These are phyloP conservation scores for Hericium alpestre DNA, from an alignment of 768 basidiomycete genomes.

Conservation along the genomic window DNA sequence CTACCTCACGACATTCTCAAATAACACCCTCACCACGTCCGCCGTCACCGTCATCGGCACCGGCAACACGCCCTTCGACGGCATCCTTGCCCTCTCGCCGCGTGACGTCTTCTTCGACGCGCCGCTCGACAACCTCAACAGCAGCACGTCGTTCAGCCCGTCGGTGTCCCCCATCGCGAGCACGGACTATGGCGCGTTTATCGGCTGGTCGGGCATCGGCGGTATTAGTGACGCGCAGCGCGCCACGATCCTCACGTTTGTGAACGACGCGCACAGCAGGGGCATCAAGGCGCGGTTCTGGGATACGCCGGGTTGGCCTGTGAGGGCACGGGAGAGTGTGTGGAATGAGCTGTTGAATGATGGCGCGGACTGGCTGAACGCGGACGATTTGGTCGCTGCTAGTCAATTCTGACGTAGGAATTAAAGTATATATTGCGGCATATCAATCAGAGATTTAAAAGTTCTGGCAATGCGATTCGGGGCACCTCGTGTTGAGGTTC, in stretches of 20 bases:
- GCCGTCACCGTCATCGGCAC: conserved; percentile 38
- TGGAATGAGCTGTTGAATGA: conserved; percentile 34
- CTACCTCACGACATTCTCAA: conserved; percentile 36
- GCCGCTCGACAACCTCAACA: conserved; percentile 31
- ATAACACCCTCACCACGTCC: conserved; percentile 27
- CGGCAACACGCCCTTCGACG: conserved; percentile 40
- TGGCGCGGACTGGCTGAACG: conserved; percentile 44
- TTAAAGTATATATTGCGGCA: background rate
- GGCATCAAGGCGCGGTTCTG: conserved; percentile 42
- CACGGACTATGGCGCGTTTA: conserved; percentile 31
- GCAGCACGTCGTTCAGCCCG: conserved; percentile 23
- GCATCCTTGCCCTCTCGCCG: conserved; percentile 32
- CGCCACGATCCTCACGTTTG: conserved; percentile 27
- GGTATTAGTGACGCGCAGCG: conserved; percentile 30
- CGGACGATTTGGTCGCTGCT: conserved; percentile 38
- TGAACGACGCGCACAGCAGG: conserved; percentile 32
- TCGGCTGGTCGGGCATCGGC: conserved; percentile 25
- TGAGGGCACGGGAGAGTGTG: conserved; percentile 29
- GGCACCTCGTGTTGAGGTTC: too few relatives aligned
- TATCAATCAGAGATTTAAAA: too few relatives aligned
- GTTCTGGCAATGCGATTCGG: too few relatives aligned
- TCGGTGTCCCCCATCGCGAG: conserved; percentile 41
- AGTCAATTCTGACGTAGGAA: conserved; percentile 17
- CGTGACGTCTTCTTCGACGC: conserved; percentile 45
- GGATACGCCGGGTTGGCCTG: conserved; percentile 43